These are phyloP conservation scores for Lithospermum erythrorhizon DNA, from an alignment of 257 asterid species.

Conservation along the genomic window DNA sequence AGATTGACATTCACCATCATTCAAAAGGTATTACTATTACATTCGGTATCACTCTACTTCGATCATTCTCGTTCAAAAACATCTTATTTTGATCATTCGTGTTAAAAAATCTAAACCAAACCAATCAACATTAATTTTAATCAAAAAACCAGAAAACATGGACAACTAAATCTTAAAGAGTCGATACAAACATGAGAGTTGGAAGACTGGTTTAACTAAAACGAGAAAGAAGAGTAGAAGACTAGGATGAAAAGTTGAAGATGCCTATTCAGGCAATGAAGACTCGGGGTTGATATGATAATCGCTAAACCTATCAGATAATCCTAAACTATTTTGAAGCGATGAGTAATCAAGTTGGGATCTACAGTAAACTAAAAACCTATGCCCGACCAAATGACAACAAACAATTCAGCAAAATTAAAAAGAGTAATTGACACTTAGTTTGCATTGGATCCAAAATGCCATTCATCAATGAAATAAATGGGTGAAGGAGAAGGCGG, in stretches of 20 bases:
- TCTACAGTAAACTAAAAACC: slow-evolving; percentile 15
- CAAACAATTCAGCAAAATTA: slow-evolving; percentile 9
- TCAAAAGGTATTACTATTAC: too few species aligned
- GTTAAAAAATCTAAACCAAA: too few species aligned
- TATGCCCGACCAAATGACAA: slow-evolving; percentile 9
- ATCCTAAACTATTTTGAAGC: neutral
- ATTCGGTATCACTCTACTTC: too few species aligned
- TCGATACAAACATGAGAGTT: slow-evolving; percentile 13
- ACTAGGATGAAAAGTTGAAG: neutral
- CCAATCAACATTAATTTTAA: too few species aligned
- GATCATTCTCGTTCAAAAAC: too few species aligned
- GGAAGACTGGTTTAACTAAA: slow-evolving; percentile 9
- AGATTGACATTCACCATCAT: too few species aligned
- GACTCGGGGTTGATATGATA: too few species aligned
- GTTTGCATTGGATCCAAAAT: too few species aligned
- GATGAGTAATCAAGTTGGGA: slow-evolving; percentile 18
- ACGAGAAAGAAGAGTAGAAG: slow-evolving; percentile 12
- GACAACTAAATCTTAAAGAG: slow-evolving; percentile 21
- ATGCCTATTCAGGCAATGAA: too few species aligned
- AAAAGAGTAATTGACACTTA: too few species aligned
- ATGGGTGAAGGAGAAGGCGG: slow-evolving; percentile 98
- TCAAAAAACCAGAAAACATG: slow-evolving; percentile 60
- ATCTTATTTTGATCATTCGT: too few species aligned
- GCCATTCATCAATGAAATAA: too few species aligned
- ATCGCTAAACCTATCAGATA: neutral